phyloP scores from a whole-genome alignment of 1,284 basidiomycete species.

The Papiliotrema laurentii region DNA sequence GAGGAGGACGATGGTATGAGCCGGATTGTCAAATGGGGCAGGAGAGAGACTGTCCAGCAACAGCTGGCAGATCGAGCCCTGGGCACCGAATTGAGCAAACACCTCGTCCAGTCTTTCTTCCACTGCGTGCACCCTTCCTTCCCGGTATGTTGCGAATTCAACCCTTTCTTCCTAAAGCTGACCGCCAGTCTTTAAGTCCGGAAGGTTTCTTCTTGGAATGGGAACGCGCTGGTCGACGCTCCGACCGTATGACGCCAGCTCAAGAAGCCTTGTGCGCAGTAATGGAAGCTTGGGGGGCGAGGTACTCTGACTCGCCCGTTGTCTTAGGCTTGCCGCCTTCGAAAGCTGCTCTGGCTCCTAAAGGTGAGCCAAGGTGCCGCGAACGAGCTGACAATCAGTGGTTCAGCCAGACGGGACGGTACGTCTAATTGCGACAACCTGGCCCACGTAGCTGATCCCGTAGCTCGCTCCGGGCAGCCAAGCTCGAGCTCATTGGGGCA shows the following conservation, averaged over 20 bases:
- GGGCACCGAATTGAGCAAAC: conserved; percentile 27
- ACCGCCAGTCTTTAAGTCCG: conserved; percentile 24
- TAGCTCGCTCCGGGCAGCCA: conserved; percentile 23
- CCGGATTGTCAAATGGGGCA: conserved; percentile 16
- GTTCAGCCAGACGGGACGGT: conserved; percentile 23
- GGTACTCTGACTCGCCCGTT: conserved; percentile 38
- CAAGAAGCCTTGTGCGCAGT: conserved; percentile 36
- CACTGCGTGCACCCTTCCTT: conserved; percentile 31
- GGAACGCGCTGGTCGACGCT: conserved; percentile 28
- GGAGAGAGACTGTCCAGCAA: conserved; percentile 24
- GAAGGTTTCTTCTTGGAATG: conserved; percentile 37
- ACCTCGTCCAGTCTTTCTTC: conserved; percentile 33
- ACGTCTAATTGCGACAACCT: conserved; percentile 7
- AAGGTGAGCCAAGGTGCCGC: conserved; percentile 13
- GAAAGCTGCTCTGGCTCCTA: conserved; percentile 16
- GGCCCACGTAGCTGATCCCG: neutral
- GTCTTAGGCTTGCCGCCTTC: conserved; percentile 23
- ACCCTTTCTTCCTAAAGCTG: neutral
- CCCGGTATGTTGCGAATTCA: conserved; percentile 21
- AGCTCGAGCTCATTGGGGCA: conserved; percentile 31
- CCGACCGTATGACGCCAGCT: conserved; percentile 29
- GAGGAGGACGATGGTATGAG: neutral
- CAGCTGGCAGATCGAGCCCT: conserved; percentile 29
- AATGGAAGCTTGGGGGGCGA: conserved; percentile 40
- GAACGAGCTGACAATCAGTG: conserved; percentile 11